Base-by-base conservation (phyloP, 768 basidiomycete species). In the Auriscalpium microsporum region DNA sequence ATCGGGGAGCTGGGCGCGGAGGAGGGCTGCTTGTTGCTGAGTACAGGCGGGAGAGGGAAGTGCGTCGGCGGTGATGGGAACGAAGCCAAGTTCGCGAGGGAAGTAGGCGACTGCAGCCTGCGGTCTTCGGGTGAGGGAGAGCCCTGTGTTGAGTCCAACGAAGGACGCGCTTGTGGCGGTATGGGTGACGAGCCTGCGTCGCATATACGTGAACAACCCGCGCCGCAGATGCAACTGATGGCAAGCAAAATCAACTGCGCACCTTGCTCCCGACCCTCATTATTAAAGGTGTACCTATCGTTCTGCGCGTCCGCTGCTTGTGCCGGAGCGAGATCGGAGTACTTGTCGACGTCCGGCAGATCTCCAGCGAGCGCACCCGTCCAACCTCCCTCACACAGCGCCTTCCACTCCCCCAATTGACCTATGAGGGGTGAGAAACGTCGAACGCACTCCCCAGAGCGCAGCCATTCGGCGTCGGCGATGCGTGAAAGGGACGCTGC, bases 391-490 rank as follows among this genome's bases (percentile, higher is more conserved):
- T 92, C 89, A 62, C 88, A 90, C 2, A 86, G 71, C 6, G 82
- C 74, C 51, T 81, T 76, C 81, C 82, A 89, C 73, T 87, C 81
- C 5, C 82, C 84, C 4, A 90, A 73, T n/a, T 73, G 74, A 0
- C 87, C 89, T 36, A 92, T 75, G 11, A 76, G 77, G 0, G 86
- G 82, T 13, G 84, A 77, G 60, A 80, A 79, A 6, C 82, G 75
- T 44, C 87, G 79, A 21, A 90, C 78, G n/a, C 75, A 75, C 72
- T 90, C 88, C 61, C 85, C 87, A 11, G 78, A 70, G 38, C 81
- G 81, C 21, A 78, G 64, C 88, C 89, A 92, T 69, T 90, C 86
- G 7, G 82, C 81, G 55, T 91, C 87, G 1, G 87, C 87, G n/a
- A 90, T 71, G 23, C 86, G 77, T 9, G 84, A 75, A 17, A 91